Conservation (phyloP, 148 eudicot species). For the Amaranthus palmeri region DNA sequence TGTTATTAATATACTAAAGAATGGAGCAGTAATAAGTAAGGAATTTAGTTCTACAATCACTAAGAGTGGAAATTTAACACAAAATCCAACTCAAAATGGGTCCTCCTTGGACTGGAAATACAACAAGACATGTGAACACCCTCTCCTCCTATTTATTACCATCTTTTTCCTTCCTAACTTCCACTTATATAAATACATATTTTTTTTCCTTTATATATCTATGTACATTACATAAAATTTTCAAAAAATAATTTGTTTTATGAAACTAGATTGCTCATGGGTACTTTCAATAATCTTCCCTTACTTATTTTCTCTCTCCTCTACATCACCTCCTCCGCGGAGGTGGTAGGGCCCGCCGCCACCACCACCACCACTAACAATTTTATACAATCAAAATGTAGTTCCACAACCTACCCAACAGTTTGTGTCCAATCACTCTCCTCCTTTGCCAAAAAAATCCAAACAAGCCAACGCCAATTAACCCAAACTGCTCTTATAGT, state of each 20-base stretch:
- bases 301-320: slow-evolving; percentile 2
- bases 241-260: background rate
- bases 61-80: slow-evolving; percentile 1
- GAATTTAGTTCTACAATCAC: slow-evolving; percentile 8
- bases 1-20: background rate
- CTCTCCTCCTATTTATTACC: slow-evolving; percentile 1
- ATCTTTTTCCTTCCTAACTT: no score
- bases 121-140: slow-evolving; percentile 22
- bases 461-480: slow-evolving; percentile 38
- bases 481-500: slow-evolving; percentile 50
- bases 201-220: background rate
- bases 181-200: background rate
- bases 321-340: slow-evolving; percentile 5
- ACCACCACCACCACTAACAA: slow-evolving; percentile 21
- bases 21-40: background rate
- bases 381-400: slow-evolving; percentile 52
- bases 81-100: slow-evolving; percentile 16
- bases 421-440: slow-evolving; percentile 50
- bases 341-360: slow-evolving; percentile 9
- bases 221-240: background rate
- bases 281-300: slow-evolving; percentile 3
- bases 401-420: slow-evolving; percentile 42
- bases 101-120: slow-evolving; percentile 4
- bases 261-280: slow-evolving; percentile 18
- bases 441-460: slow-evolving; percentile 35